Base-by-base conservation (phyloP, 441 rosid genomes). In the Theobroma grandiflorum region DNA sequence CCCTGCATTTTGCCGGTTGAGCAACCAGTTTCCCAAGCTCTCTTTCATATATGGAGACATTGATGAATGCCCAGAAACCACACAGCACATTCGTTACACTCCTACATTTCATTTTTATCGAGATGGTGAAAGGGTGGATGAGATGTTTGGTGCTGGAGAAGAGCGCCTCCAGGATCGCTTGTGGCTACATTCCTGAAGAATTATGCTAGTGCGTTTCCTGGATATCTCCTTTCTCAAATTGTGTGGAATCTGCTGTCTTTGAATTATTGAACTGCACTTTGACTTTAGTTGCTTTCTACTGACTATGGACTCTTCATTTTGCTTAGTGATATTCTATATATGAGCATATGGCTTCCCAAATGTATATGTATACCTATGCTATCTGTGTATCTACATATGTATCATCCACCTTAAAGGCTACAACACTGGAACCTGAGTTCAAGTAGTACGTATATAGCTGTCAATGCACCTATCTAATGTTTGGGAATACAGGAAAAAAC, bases 71-170 rank as follows among this genome's bases (percentile, higher is more conserved):
- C 97, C 99, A 0, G 98, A 94, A 85, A 91, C 98, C 2, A 95
- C 99, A 2, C 93, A 84, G 65, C 90, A 91, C 52, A 91, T 97
- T 64, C 97, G 98, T 9, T 97, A 94, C 88, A 94, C 99, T 0
- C 99, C 99, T 4, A 91, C 98, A 4, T 95, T 97, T 79, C 97
- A 92, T 72, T 97, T 97, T 78, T 94, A 91, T 86, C 90, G 94
- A 15, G 92, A 93, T 22, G 99, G 99, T 1, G 97, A 95, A 73
- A 88, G 90, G 81, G 97, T 97, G 0, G 99, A 97, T 75, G 97
- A 97, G 91, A 95, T 97, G 99, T 89, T 84, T 18, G 99, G 99
- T 62, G 92, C 93, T 8, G 98, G 99, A 61, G 98, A 95, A 81
- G 93, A 97, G 85, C 85, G 97, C 61, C 87, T 97, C 49, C 99